Evolutionary conservation across 1,284 basidiomycete species (phyloP), one percentile per base, ranked within the genome.

Genomic region (Trametes polyzona): DNA sequence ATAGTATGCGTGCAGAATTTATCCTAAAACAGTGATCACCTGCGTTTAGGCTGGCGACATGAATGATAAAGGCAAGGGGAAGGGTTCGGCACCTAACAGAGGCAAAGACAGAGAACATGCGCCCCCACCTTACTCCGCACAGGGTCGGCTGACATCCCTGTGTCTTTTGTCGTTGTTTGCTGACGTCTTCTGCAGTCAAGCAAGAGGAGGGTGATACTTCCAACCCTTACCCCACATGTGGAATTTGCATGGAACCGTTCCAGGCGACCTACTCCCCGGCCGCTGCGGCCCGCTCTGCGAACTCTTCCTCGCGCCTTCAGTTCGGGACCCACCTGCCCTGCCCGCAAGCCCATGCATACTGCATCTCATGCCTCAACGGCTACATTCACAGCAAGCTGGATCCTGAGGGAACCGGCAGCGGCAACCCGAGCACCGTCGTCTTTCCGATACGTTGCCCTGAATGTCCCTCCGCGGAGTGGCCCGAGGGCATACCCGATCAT

Each of bases 401-500:
- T 55, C 74, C 75, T 0, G 69, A 73, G 19, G 75, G 68, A 9
- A 65, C 62, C 10, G 71, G 73, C 1, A 57, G 48, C 17, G 71
- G 66, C 8, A 71, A 62, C 52, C 59, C 65, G 2, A 65, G 65
- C 40, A 58, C 64, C 4, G 59, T 71, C 9, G 74, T 76, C 0
- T 78, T 78, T 48, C 76, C 76, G 1, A 73, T 78, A 35, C 63
- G 66, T 16, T 78, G 76, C 55, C 76, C 76, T 1, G 76, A 74
- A 55, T 78, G 76, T 51, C 61, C 69, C 1, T 26, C 69, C 9
- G 53, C 60, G 10, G 67, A 67, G 9, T 76, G 73, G 71, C 64
- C 68, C 1, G 65, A 66, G 8, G 76, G 76, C 0, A 75, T 78
- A 23, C 52, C 70, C 17, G 74, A 77, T 56, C 69, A 67, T 14